Evolutionary conservation across 2,329 filamentous ascomycete genomes (phyloP).

Genomic region (Dichotomopilus funicola): DNA sequence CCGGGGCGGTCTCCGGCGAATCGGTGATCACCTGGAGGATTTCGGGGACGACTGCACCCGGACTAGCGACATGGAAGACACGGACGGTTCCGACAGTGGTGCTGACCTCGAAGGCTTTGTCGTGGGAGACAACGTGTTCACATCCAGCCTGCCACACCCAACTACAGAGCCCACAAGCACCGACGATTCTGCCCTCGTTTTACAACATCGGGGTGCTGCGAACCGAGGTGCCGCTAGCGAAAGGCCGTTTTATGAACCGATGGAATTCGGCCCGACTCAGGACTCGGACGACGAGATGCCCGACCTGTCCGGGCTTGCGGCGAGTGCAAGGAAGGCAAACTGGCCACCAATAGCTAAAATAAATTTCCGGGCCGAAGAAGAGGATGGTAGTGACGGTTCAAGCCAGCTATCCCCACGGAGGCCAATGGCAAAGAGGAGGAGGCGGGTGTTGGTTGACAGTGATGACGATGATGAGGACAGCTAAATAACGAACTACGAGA

Average conservation of each 20-base stretch:
- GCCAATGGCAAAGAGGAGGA: constrained; percentile 10
- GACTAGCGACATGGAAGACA: constrained; percentile 41
- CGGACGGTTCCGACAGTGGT: constrained; percentile 42
- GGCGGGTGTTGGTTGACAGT: constrained; percentile 8
- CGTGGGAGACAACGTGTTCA: constrained; percentile 40
- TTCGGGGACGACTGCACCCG: constrained; percentile 46
- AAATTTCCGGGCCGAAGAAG: constrained; percentile 1
- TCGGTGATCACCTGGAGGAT: constrained; percentile 40
- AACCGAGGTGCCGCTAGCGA: constrained; percentile 7
- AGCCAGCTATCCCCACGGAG: constrained; percentile 7
- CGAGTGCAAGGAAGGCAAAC: constrained; percentile 9
- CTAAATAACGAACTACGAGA: not conserved
- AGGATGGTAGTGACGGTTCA: constrained; percentile 10
- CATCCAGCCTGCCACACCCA: constrained; percentile 31
- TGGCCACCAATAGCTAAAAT: not conserved
- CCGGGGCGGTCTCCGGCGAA: constrained; percentile 14
- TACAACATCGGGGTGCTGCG: not conserved
- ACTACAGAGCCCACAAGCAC: constrained; percentile 24
- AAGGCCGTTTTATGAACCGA: constrained; percentile 35
- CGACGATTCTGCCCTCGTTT: constrained; percentile 3
- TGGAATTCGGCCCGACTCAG: constrained; percentile 34
- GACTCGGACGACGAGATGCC: constrained; percentile 30
- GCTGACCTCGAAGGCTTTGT: constrained; percentile 52
- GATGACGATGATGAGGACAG: constrained; percentile 9
- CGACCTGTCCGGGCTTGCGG: constrained; percentile 16